A percentile compares a stretch with the other conserved stretches of the same genome.
Evolutionary conservation across 345 rosid species (phyloP).

Genomic region (Salix koriyanagi): DNA sequence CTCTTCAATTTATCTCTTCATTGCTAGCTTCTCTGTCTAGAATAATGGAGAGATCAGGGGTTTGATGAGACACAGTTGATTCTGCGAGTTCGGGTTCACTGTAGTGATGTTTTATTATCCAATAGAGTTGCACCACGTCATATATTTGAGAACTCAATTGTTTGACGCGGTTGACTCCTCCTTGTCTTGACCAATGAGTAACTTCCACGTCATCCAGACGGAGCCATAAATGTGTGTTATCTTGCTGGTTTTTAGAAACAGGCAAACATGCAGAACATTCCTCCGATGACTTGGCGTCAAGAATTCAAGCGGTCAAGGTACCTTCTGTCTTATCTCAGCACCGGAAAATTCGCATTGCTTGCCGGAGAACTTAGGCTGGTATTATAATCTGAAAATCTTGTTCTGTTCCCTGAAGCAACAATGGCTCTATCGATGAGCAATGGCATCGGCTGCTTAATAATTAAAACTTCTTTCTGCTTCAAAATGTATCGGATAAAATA

Average conservation of each 20-base stretch:
- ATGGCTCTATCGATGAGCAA: background rate
- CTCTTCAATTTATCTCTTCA: background rate
- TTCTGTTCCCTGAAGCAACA: background rate
- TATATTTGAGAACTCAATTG: background rate
- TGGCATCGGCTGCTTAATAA: background rate
- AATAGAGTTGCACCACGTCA: background rate
- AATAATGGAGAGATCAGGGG: background rate
- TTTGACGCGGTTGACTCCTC: background rate
- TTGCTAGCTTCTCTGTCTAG: background rate
- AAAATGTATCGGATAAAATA: background rate
- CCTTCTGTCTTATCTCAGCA: conserved; percentile 69
- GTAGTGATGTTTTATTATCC: background rate
- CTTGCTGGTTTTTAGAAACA: background rate
- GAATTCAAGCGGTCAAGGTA: conserved; percentile 41
- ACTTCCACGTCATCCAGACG: background rate
- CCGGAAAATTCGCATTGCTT: conserved; percentile 60
- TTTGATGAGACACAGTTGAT: background rate
- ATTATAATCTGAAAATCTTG: conserved; percentile 14
- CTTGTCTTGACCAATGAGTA: background rate
- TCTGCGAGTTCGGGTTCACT: background rate
- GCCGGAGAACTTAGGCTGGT: conserved; percentile 74
- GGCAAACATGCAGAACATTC: conserved; percentile 23
- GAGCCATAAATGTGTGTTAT: background rate
- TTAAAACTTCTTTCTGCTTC: background rate
- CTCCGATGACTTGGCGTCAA: conserved; percentile 31